A percentile compares a stretch with the other conserved stretches of the same genome.
phyloP scores from a whole-genome alignment of 106 monocot species.

The Dactylorhiza incarnata region DNA sequence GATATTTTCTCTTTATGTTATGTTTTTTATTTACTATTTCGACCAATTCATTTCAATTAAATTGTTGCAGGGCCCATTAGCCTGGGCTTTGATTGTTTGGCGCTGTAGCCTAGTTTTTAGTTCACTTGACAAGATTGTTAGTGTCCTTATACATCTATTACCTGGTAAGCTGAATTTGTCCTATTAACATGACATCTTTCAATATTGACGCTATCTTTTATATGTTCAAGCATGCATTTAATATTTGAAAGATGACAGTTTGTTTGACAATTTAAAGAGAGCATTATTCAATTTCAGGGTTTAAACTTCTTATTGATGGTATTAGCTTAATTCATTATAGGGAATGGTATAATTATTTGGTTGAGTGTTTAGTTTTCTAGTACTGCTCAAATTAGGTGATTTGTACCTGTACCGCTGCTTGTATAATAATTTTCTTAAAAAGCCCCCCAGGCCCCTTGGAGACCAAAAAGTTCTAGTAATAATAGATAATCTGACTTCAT shows the following conservation, averaged over 20 bases:
- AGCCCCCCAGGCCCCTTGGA: not conserved
- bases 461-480: not conserved
- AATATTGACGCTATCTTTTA: not conserved
- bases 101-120: conserved; percentile 95
- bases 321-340: not conserved
- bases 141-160: conserved; percentile 96
- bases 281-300: not conserved
- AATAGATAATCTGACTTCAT: not conserved
- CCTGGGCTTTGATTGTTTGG: conserved; percentile 99
- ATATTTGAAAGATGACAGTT: not conserved
- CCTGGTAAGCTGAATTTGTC: conserved; percentile 54
- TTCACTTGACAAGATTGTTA: conserved; percentile 94
- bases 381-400: not conserved
- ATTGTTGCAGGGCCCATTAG: conserved; percentile 74
- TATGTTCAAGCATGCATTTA: not conserved
- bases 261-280: not conserved
- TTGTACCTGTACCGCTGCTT: not conserved
- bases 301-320: not conserved
- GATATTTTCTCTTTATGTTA: not conserved
- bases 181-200: not conserved
- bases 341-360: not conserved
- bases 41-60: not conserved
- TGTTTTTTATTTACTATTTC: not conserved
- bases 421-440: not conserved
- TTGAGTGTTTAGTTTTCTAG: no score